Conservation (phyloP, 202 grass and related monocot species). For the Carex sylvatica region DNA sequence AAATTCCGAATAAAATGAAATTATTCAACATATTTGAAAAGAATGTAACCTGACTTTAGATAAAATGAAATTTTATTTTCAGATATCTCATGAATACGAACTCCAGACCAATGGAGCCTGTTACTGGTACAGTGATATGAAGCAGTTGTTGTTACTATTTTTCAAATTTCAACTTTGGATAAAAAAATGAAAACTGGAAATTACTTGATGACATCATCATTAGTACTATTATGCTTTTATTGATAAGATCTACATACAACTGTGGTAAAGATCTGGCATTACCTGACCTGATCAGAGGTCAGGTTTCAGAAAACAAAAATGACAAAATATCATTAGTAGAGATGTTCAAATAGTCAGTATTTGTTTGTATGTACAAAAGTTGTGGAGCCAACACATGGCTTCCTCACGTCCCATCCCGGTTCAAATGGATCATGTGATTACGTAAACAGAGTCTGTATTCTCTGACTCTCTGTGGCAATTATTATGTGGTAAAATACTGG, state of each 20-base stretch:
- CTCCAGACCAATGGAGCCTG: neutral
- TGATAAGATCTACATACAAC: neutral
- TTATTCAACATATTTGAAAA: no score
- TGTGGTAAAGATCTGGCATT: neutral
- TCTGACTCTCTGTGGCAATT: neutral
- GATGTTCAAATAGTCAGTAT: neutral
- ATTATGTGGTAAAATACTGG: neutral
- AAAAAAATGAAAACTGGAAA: neutral
- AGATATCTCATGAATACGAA: no score
- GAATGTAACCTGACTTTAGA: no score
- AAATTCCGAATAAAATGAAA: no score
- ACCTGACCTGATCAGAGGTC: neutral
- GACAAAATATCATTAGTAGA: constrained; percentile 8
- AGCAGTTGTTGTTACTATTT: neutral
- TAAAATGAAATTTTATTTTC: no score
- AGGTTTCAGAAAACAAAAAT: constrained; percentile 1
- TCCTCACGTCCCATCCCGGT: neutral
- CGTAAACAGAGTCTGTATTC: neutral
- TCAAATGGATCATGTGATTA: neutral
- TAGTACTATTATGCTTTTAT: neutral
- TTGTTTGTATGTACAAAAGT: constrained; percentile 1
- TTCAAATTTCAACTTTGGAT: neutral
- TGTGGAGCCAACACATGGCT: neutral
- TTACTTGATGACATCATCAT: neutral
- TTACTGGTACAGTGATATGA: neutral